These are phyloP conservation scores for Bocquillonia castaneifolia DNA, from an alignment of 441 rosid species.

Conservation along the genomic window DNA sequence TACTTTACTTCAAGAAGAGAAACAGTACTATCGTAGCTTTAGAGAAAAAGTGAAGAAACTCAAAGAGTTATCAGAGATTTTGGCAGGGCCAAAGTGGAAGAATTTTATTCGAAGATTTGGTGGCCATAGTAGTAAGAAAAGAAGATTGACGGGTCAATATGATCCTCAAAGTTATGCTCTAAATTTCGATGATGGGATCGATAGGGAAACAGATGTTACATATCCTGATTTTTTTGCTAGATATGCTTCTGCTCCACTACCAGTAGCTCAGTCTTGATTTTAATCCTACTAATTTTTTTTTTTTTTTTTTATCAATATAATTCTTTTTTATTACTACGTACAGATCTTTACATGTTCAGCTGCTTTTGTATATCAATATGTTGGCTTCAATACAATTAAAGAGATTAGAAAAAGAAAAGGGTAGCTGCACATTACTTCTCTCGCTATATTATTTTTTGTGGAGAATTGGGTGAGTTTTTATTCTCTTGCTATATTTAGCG, in stretches of 20 bases:
- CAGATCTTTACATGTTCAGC: too few relatives aligned
- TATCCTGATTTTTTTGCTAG: conserved; percentile 37
- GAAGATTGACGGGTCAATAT: conserved; percentile 39
- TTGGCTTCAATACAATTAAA: too few relatives aligned
- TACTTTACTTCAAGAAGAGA: conserved; percentile 21
- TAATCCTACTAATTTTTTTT: too few relatives aligned
- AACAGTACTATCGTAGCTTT: conserved; percentile 29
- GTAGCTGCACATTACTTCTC: too few relatives aligned
- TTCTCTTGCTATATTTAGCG: background rate
- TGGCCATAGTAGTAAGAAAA: conserved; percentile 36
- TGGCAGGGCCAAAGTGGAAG: conserved; percentile 68
- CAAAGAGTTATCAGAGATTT: conserved; percentile 42
- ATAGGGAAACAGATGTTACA: conserved; percentile 17
- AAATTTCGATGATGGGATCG: conserved; percentile 63
- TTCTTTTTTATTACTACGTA: too few relatives aligned
- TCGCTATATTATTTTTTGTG: too few relatives aligned
- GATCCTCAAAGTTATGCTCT: conserved; percentile 64
- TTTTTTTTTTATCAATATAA: too few relatives aligned
- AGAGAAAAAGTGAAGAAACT: conserved; percentile 34
- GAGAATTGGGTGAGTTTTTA: background rate
- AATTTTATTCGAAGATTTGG: conserved; percentile 45
- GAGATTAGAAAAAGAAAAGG: too few relatives aligned
- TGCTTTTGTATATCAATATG: too few relatives aligned
- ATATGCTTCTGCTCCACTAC: conserved; percentile 25
- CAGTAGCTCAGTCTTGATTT: too few relatives aligned